Base-by-base conservation (phyloP, 805 yeast species). In the Yamadazyma phyllophila region DNA sequence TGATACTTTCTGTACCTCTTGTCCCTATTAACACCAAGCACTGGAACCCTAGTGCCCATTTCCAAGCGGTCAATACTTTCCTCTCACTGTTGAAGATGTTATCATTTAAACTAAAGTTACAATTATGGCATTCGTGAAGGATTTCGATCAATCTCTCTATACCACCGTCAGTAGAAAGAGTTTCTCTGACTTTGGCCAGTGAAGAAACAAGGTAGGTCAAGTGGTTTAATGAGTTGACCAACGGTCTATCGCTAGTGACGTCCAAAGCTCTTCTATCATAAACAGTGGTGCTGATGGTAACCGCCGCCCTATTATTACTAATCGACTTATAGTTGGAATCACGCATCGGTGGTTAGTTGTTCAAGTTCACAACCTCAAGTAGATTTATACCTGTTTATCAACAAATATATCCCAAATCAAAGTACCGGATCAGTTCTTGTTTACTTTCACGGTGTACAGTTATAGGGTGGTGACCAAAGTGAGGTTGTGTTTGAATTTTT, bases 1-100 rank as follows among this genome's bases (percentile, higher is more conserved):
- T 74, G 40, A 91, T 88, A 43, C 73, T 69, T 63, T 91, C 97
- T 1, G 95, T 82, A 17, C 99, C 99, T 54, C 97, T 76, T 1
- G 97, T 90, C 11, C 97, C 97, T 14, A 92, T 82, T 45, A 89
- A 76, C 1, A 92, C 96, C 45, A 92, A 69, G 61, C 97, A 91
- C 69, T 92, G 99, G 59, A 94, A 82, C 0, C 97, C 88, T 44
- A 92, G 69, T 5, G 96, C 88, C 99, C 99, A 92, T 68, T 92
- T 92, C 97, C 97, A 92, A 0, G 96, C 91, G n/a, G 85, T 73
- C 51, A 88, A 71, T 20, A 82, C 76, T 48, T 69, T 72, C 50
- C 60, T 64, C 46, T 72, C 77, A 40, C 63, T 59, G 49, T 65
- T 66, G 50, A 65, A 62, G 26, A 65, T 61, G 46, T 55, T 61